Evolutionary conservation across 2,329 filamentous ascomycete genomes (phyloP), one percentile per base, ranked within the genome.

Genomic region (Fusarium subglutinans): DNA sequence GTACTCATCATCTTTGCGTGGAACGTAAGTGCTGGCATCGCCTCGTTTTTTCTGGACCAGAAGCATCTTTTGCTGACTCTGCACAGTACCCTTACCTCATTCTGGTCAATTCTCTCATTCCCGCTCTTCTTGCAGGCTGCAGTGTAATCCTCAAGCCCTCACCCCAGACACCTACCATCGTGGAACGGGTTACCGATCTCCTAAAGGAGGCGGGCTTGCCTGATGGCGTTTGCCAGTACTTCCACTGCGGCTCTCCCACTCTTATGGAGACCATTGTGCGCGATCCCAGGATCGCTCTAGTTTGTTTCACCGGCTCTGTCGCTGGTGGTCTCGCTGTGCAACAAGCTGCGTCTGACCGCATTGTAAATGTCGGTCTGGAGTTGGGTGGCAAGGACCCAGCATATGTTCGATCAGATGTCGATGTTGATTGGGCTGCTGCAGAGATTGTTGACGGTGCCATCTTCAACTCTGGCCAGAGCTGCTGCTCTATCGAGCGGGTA

Each of bases 401-500:
- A 30, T 98, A 98, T 79, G 88, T 98, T 62, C 88, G 96, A 69
- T 86, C 86, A 12, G 96, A 98, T 79, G 94, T 98, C 4, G 95
- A 98, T 80, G 83, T 97, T 54, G 90, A 90, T 54, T 98, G 95
- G 96, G 95, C 93, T 2, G 96, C 96, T 0, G 95, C 93, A 76
- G 95, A 98, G 83, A 96, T 98, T 78, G 94, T 98, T 20, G 96
- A 98, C 77, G 96, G 96, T 26, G 92, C 95, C n/a, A 87, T 98
- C 65, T 98, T 98, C 88, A 98, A 98, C 85, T 98, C 95, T 58
- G 96, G 96, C n/a, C 96, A 98, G 86, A 97, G 94, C 81, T 98
- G 96, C 87, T 98, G 96, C 84, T 93, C 94, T 30, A 87, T 98
- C 61, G 96, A 98, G 85, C 89, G 96, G 40, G 90, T 98, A 26